Conservation (phyloP, 2,329 filamentous ascomycete genomes). For the Aspergillus neoniger region DNA sequence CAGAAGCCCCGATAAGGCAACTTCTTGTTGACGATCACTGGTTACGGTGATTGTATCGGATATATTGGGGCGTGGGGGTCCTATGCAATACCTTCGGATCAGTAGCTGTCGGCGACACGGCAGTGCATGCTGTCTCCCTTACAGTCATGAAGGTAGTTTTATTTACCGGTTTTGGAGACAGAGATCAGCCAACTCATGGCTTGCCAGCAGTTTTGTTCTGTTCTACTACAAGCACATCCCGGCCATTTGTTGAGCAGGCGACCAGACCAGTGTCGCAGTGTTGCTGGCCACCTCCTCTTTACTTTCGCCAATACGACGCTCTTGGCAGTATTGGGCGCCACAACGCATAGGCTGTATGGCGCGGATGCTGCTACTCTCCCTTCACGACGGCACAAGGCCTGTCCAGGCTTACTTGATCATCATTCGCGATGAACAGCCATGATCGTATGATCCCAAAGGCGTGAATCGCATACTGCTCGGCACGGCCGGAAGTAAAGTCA, state of each 20-base stretch:
- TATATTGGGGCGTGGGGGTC: constrained; percentile 37
- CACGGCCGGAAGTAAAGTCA: constrained; percentile 34
- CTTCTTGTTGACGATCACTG: not conserved
- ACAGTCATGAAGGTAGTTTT: constrained; percentile 47
- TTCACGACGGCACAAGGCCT: constrained; percentile 49
- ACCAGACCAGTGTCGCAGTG: constrained; percentile 36
- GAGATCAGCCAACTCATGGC: constrained; percentile 49
- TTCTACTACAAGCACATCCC: constrained; percentile 51
- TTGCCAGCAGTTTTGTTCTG: constrained; percentile 48
- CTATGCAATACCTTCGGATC: constrained; percentile 46
- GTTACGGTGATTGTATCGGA: constrained; percentile 21
- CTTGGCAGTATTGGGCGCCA: constrained; percentile 49
- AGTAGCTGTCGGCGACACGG: constrained; percentile 44
- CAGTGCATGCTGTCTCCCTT: constrained; percentile 49
- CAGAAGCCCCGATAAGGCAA: constrained; percentile 24
- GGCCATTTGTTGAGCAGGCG: constrained; percentile 42
- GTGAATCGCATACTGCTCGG: constrained; percentile 53
- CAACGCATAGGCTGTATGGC: constrained; percentile 53
- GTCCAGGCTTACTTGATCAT: constrained; percentile 52
- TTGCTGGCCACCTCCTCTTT: constrained; percentile 46
- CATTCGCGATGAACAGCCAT: constrained; percentile 21
- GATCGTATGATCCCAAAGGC: constrained; percentile 56
- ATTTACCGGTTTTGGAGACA: constrained; percentile 47
- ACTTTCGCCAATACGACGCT: constrained; percentile 52
- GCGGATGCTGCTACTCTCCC: constrained; percentile 45